Evolutionary conservation across 192 early-diverging fungal genomes (phyloP).

Genomic region (Lobosporangium transversale): DNA sequence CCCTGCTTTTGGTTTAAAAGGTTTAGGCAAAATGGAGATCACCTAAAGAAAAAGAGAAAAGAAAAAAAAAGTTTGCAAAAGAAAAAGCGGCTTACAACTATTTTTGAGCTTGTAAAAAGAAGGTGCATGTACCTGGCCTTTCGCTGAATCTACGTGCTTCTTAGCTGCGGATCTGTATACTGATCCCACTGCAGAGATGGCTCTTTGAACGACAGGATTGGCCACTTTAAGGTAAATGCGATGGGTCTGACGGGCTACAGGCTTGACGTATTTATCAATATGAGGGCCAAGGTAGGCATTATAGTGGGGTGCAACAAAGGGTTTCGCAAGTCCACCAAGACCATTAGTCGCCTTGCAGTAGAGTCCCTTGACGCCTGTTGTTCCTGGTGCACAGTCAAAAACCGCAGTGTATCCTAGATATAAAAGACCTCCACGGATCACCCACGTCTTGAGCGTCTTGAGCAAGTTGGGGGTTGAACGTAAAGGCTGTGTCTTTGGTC

Average conservation of each 20-base stretch:
- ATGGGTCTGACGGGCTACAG: constrained; percentile 22
- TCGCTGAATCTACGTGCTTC: constrained; percentile 45
- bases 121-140: constrained; percentile 24
- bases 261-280: constrained; percentile 36
- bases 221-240: constrained; percentile 37
- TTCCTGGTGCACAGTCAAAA: constrained; percentile 20
- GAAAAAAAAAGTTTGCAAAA: neutral
- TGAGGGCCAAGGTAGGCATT: constrained; percentile 36
- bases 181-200: constrained; percentile 18
- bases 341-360: constrained; percentile 50
- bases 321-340: constrained; percentile 31
- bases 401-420: constrained; percentile 45
- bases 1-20: constrained; percentile 28
- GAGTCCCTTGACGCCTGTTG: constrained; percentile 29
- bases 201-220: constrained; percentile 35
- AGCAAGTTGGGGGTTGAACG: neutral
- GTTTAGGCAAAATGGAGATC: constrained; percentile 34
- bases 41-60: constrained; percentile 6
- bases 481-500: constrained; percentile 8
- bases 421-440: constrained; percentile 32
- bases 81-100: too few species aligned
- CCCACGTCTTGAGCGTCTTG: constrained; percentile 40
- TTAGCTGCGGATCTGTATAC: constrained; percentile 40
- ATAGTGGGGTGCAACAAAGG: constrained; percentile 34
- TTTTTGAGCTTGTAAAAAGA: too few species aligned